A percentile compares a stretch with the other conserved stretches of the same genome.
These are phyloP conservation scores for Lentithecium fluviatile DNA, from an alignment of 495 filamentous ascomycete species.

Conservation along the genomic window DNA sequence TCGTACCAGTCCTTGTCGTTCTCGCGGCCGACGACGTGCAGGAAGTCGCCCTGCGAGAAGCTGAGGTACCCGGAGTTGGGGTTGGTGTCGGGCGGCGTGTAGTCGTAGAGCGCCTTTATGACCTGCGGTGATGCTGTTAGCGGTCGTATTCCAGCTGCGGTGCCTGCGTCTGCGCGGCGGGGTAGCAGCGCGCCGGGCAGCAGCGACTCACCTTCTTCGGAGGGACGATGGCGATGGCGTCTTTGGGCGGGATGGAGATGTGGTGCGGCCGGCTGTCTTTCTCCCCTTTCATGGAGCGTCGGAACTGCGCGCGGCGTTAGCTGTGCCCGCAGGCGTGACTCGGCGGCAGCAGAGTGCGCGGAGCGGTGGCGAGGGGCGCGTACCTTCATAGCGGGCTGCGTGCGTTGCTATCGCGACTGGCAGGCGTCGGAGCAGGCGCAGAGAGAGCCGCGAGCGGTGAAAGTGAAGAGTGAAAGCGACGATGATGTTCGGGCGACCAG, in stretches of 20 bases:
- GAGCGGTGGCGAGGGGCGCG: slow-evolving; percentile 5
- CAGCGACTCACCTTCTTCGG: slow-evolving; percentile 81
- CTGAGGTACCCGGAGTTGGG: slow-evolving; percentile 68
- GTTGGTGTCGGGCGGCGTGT: slow-evolving; percentile 58
- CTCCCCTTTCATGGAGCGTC: slow-evolving; percentile 44
- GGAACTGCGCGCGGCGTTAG: slow-evolving; percentile 40
- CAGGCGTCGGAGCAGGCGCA: background rate
- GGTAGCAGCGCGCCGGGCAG: background rate
- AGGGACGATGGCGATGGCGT: slow-evolving; percentile 89
- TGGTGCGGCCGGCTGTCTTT: slow-evolving; percentile 64
- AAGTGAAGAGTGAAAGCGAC: background rate
- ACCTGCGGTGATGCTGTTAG: slow-evolving; percentile 58
- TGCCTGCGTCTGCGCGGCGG: slow-evolving; percentile 17
- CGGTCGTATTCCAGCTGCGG: slow-evolving; percentile 3
- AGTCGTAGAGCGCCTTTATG: slow-evolving; percentile 94
- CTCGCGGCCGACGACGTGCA: slow-evolving; percentile 96
- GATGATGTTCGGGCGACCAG: slow-evolving; percentile 9
- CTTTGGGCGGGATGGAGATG: slow-evolving; percentile 86
- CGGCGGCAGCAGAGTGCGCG: slow-evolving; percentile 1
- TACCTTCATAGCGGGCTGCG: slow-evolving; percentile 33
- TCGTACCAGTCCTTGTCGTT: slow-evolving; percentile 97
- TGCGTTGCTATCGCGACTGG: background rate
- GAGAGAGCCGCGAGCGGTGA: background rate
- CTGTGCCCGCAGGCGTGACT: slow-evolving; percentile 7
- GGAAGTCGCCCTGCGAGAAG: slow-evolving; percentile 94